phyloP scores from a whole-genome alignment of 2,329 filamentous ascomycete genomes.

The Aspergillus ibericus region DNA sequence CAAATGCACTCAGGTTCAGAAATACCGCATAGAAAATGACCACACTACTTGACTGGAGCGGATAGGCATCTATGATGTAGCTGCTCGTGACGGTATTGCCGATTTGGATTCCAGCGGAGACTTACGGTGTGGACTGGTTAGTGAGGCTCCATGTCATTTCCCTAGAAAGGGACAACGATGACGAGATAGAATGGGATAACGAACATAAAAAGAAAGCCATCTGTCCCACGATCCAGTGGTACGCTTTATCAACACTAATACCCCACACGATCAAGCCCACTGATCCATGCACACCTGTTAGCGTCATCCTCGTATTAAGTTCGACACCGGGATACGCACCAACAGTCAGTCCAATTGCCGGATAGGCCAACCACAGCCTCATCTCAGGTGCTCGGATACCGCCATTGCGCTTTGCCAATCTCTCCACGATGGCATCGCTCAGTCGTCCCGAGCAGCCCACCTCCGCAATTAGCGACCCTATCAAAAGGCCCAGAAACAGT shows the following conservation, averaged over 20 bases:
- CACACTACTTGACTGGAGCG: conserved; percentile 55
- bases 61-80: conserved; percentile 59
- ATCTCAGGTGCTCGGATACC: conserved; percentile 53
- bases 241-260: conserved; percentile 52
- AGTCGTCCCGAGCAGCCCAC: conserved; percentile 54
- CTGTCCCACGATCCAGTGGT: conserved; percentile 60
- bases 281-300: neutral
- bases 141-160: neutral
- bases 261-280: conserved; percentile 58
- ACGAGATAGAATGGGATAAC: conserved; percentile 10
- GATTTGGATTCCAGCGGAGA: conserved; percentile 57
- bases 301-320: neutral
- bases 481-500: conserved; percentile 54
- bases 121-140: conserved; percentile 26
- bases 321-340: conserved; percentile 23
- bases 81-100: conserved; percentile 55
- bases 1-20: conserved; percentile 53
- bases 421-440: conserved; percentile 54
- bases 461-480: conserved; percentile 56
- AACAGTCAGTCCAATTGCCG: conserved; percentile 50
- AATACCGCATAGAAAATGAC: conserved; percentile 58
- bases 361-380: conserved; percentile 58
- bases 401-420: conserved; percentile 46
- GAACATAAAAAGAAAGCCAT: conserved; percentile 56
- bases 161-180: neutral